Base-by-base conservation (phyloP, 495 filamentous ascomycete species). In the Trichoderma virens region DNA sequence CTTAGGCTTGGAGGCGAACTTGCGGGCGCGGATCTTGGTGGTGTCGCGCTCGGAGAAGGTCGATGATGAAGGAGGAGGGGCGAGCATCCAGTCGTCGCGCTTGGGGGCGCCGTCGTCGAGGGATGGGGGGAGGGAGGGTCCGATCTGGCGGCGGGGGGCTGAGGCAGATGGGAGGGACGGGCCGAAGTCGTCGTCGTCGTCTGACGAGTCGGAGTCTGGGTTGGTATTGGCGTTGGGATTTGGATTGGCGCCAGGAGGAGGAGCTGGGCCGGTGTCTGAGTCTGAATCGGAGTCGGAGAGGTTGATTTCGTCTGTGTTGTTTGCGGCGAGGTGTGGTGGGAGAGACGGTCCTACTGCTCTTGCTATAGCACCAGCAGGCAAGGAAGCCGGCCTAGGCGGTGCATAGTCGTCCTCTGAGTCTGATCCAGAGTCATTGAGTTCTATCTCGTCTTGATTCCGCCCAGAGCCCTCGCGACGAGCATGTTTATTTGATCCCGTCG, bases 21-120 rank as follows among this genome's bases (percentile, higher is more conserved):
- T 92, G 45, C 93, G 89, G 71, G 84, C 87, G 62, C 87, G 85
- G 34, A 93, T 76, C 65, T 91, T 90, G 3, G 92, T 94, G 1
- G 94, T 92, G 73, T 97, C 93, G 0, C 74, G 69, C 62, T 89
- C 85, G 45, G 87, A 86, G 6, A 83, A 78, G 28, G 83, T 77
- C 75, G 82, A 83, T 30, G 81, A 75, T 4, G 83, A 84, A 5
- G 61, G 61, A 0, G 94, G 94, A 0, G 93, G 94, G 7, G 88
- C 84, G 32, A 93, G 80, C 94, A 98, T 98, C 94, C 94, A 98
- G 69, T 91, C 86, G 76, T 96, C 94, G 63, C 94, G 85, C 63
- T 79, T 75, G 6, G 76, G 70, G 5, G 75, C 72, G 16, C 69
- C 54, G 34, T 70, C 65, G 54, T 70, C 67, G 25, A 71, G 73